Evolutionary conservation across 129 eudicot genomes (phyloP).

Genomic region (Flaveria robusta): DNA sequence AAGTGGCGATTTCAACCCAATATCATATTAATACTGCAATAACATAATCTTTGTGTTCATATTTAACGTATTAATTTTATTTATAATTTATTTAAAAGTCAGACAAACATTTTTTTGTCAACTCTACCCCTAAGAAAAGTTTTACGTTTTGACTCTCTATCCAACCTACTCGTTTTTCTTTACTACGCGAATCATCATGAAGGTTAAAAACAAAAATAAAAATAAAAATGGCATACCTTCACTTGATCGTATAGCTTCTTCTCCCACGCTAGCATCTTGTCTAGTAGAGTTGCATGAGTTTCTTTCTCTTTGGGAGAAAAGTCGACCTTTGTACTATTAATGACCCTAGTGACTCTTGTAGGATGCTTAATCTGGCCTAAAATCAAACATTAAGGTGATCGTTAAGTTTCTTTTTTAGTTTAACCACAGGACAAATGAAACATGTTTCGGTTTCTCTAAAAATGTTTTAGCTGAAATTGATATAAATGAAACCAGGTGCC

Average conservation of each 20-base stretch:
- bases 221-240: conserved; percentile 47
- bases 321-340: conserved; percentile 67
- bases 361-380: conserved; percentile 75
- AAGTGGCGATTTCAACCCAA: no score
- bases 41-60: no score
- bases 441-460: no score
- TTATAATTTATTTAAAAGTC: no score
- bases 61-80: no score
- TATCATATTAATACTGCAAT: no score
- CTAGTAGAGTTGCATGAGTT: conserved; percentile 64
- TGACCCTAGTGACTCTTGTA: conserved; percentile 65
- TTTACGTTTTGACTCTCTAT: no score
- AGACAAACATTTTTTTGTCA: no score
- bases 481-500: background rate
- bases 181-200: background rate
- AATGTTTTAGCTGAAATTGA: background rate
- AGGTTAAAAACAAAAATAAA: background rate
- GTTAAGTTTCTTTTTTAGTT: no score
- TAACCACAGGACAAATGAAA: no score
- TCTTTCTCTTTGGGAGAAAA: background rate
- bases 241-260: conserved; percentile 82
- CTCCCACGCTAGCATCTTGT: conserved; percentile 90
- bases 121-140: no score
- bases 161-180: background rate
- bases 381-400: conserved; percentile 23